These are phyloP conservation scores for Aspergillus ochraceoroseus DNA, from an alignment of 2,329 filamentous ascomycete species.

Conservation along the genomic window DNA sequence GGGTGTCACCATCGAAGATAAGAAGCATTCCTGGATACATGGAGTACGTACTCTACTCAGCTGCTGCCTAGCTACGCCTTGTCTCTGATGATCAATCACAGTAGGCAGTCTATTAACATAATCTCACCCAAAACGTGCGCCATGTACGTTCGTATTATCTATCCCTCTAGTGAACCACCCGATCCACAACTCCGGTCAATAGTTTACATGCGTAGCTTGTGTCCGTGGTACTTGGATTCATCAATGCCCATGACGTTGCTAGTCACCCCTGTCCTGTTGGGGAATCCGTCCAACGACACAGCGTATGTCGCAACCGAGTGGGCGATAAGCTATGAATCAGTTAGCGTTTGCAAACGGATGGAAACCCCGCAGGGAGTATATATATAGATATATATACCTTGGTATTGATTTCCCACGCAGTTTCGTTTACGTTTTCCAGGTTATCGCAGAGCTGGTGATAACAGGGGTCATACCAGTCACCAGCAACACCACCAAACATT, in stretches of 20 bases:
- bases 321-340: slow-evolving; percentile 48
- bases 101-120: no score
- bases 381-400: slow-evolving; percentile 40
- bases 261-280: slow-evolving; percentile 44
- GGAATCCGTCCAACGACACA: slow-evolving; percentile 60
- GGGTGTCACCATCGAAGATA: no score
- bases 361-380: no score
- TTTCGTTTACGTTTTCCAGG: slow-evolving; percentile 50
- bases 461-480: slow-evolving; percentile 51
- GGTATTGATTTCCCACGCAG: slow-evolving; percentile 53
- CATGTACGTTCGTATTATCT: no score
- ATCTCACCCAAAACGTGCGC: no score
- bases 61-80: no score
- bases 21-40: no score
- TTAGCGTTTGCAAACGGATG: no score
- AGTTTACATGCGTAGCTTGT: slow-evolving; percentile 15
- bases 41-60: no score
- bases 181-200: no score
- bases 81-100: no score
- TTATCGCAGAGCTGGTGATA: slow-evolving; percentile 53
- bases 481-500: slow-evolving; percentile 65
- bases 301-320: slow-evolving; percentile 69
- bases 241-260: slow-evolving; percentile 7
- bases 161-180: no score
- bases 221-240: slow-evolving; percentile 19